Percentiles rank a stretch among this genome's conserved stretches.
phyloP scores from a whole-genome alignment of 192 early-diverging fungal species.

The Spizellomyces sp. region DNA sequence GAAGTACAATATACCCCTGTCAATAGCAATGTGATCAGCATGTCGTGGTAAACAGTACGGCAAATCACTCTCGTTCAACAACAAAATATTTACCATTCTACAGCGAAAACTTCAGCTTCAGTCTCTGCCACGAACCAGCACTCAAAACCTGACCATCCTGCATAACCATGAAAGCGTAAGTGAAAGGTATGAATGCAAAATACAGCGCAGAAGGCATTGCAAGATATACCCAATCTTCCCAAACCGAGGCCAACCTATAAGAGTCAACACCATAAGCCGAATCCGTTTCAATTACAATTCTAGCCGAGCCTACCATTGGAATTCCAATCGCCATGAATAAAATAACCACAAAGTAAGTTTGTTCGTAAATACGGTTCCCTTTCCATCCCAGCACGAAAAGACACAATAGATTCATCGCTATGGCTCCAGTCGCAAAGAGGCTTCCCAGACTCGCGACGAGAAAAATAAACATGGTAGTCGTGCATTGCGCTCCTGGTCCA shows the following conservation, averaged over 20 bases:
- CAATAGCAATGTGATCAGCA: too few relatives aligned
- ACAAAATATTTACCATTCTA: background rate
- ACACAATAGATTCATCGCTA: background rate
- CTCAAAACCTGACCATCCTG: background rate
- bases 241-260: too few relatives aligned
- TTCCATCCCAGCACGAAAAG: slow-evolving; percentile 1
- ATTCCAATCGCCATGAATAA: background rate
- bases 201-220: too few relatives aligned
- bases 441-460: background rate
- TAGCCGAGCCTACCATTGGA: background rate
- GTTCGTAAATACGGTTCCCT: background rate
- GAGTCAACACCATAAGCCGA: too few relatives aligned
- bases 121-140: background rate
- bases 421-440: background rate
- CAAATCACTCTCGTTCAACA: too few relatives aligned
- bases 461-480: background rate
- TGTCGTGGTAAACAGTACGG: too few relatives aligned
- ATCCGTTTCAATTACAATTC: too few relatives aligned
- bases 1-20: slow-evolving; percentile 1
- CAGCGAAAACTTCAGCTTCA: background rate
- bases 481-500: background rate
- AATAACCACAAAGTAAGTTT: slow-evolving; percentile 1
- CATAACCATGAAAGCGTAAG: too few relatives aligned
- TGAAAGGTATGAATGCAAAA: too few relatives aligned
- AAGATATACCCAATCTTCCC: too few relatives aligned